Evolutionary conservation across 495 filamentous ascomycete genomes (phyloP).

Genomic region (Astrothelium subdiscretum): DNA sequence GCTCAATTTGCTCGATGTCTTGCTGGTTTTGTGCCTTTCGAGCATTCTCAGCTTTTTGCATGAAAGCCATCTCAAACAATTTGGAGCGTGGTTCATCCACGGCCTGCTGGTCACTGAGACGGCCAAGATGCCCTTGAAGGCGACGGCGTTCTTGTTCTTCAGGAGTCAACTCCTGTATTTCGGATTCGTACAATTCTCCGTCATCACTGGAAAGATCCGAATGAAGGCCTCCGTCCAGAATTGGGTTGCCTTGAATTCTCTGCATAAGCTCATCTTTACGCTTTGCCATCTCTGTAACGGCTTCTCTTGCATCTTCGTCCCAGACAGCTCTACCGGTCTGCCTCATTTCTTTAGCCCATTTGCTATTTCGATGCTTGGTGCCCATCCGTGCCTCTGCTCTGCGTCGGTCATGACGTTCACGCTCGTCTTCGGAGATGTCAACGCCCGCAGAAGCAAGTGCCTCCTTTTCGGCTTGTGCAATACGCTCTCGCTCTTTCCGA

Average conservation of each 20-base stretch:
- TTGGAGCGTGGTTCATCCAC: constrained; percentile 32
- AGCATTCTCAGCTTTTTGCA: constrained; percentile 74
- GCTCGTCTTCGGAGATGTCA: constrained; percentile 60
- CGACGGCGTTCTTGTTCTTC: constrained; percentile 40
- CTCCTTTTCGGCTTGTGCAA: constrained; percentile 59
- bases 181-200: constrained; percentile 46
- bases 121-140: constrained; percentile 43
- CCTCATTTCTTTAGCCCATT: constrained; percentile 86
- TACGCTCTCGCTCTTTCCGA: constrained; percentile 67
- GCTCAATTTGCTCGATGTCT: constrained; percentile 59
- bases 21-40: constrained; percentile 71
- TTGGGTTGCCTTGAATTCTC: constrained; percentile 67
- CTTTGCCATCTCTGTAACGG: constrained; percentile 69
- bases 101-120: constrained; percentile 41
- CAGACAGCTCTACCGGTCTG: constrained; percentile 37
- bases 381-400: constrained; percentile 85
- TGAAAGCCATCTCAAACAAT: constrained; percentile 74
- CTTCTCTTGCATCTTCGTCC: constrained; percentile 38
- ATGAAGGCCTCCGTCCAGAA: constrained; percentile 38
- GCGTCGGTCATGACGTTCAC: constrained; percentile 63
- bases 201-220: constrained; percentile 41
- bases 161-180: constrained; percentile 32
- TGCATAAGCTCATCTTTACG: constrained; percentile 75
- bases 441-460: constrained; percentile 58
- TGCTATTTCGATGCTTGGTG: constrained; percentile 77